Evolutionary conservation across 2,329 filamentous ascomycete species (phyloP).

Genomic region (Pestalotiopsis sp.): DNA sequence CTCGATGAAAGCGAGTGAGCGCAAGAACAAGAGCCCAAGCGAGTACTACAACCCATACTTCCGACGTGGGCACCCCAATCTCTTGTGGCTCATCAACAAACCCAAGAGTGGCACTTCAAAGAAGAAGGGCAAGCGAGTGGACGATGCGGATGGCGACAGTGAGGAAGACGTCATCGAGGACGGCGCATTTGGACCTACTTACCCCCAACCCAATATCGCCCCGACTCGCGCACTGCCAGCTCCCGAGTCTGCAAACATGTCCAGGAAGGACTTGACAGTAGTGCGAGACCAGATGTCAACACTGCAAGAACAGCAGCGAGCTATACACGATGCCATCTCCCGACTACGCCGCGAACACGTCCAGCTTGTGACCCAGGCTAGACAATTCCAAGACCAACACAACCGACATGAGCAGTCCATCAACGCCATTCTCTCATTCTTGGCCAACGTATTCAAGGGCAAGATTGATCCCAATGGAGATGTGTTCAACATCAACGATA

Average conservation of each 20-base stretch:
- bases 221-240: constrained; percentile 41
- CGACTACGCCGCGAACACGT: constrained; percentile 84
- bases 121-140: constrained; percentile 59
- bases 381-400: constrained; percentile 87
- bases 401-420: constrained; percentile 98
- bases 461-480: constrained; percentile 83
- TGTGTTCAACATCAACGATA: constrained; percentile 77
- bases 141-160: constrained; percentile 69
- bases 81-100: constrained; percentile 96
- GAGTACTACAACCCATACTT: constrained; percentile 99
- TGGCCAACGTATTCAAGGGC: constrained; percentile 94
- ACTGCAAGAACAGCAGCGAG: constrained; percentile 81
- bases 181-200: constrained; percentile 43
- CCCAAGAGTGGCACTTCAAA: constrained; percentile 72
- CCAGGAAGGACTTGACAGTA: constrained; percentile 73
- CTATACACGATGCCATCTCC: constrained; percentile 81
- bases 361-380: constrained; percentile 83
- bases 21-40: constrained; percentile 96
- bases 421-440: constrained; percentile 96
- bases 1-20: constrained; percentile 95
- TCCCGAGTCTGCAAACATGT: constrained; percentile 49
- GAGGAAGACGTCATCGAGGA: constrained; percentile 62
- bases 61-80: constrained; percentile 85
- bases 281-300: constrained; percentile 80
- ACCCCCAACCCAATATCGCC: constrained; percentile 17